Base-by-base conservation (phyloP, 352 stramenopile species). In the Phytophthora citricola region DNA sequence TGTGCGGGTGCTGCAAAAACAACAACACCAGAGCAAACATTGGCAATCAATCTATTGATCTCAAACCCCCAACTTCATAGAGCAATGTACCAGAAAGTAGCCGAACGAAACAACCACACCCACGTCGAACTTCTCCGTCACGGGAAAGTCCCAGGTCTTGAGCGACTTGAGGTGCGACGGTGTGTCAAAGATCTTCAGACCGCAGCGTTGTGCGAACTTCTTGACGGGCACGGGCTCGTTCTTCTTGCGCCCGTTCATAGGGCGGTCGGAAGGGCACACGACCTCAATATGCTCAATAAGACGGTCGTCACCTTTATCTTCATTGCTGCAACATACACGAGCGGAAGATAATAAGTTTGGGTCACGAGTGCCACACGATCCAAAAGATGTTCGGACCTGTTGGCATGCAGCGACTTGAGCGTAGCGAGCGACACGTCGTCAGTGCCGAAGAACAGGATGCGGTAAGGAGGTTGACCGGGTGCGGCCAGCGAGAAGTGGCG, bases 91-190 rank as follows among this genome's bases (percentile, higher is more conserved):
- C 49, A 94, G 54, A 39, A 93, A 93, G 74, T 95, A 95, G 8
- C 89, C 89, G 55, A 97, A 97, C 3, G 88, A 96, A n/a, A 96
- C 89, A 36, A 97, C 89, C 2, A 97, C 87, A 7, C 87, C 89
- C 6, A 97, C 80, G 49, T 95, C 87, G 62, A 94, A 95, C 1
- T 14, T 22, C 4, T 75, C 57, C 0, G 51, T 63, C 8, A 76
- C 75, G 4, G 86, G 79, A 47, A 89, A 79, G 32, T 79, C 59
- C 87, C 85, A 95, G 14, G 76, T 72, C 69, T 92, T 92, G 14
- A 95, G 85, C 41, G 82, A 89, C 60, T 95, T 95, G 14, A 93
- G 56, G 22, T 92, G 59, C 6, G 83, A 63, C 7, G 85, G 87
- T 4, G 86, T 93, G 53, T 93, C 78, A 32, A 84, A 81, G 34